Conservation (phyloP, 345 rosid species). For the Eucalyptus grandis region DNA sequence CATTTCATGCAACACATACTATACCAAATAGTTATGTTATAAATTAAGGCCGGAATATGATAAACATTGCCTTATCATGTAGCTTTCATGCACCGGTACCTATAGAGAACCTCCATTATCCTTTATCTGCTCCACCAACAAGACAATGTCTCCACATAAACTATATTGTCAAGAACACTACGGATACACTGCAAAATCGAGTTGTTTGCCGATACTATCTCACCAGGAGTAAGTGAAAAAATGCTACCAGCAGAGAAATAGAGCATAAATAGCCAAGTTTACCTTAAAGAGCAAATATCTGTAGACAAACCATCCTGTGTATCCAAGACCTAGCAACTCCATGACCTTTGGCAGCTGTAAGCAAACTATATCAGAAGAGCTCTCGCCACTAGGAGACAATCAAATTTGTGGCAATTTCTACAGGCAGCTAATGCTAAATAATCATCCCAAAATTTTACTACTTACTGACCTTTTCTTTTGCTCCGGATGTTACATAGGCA, state of each 20-base stretch:
- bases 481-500: neutral
- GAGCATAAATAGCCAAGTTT: neutral
- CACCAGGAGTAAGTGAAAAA: neutral
- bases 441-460: neutral
- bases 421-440: neutral
- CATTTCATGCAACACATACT: neutral
- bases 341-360: slow-evolving; percentile 70
- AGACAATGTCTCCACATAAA: neutral
- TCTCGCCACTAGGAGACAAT: neutral
- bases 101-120: neutral
- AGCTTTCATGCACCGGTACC: neutral
- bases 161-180: neutral
- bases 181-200: neutral
- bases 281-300: slow-evolving; percentile 99
- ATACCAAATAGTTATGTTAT: neutral
- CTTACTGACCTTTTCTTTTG: neutral
- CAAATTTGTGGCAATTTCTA: neutral
- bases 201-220: neutral
- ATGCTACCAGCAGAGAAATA: neutral
- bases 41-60: neutral
- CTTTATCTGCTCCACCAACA: neutral
- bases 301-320: slow-evolving; percentile 95
- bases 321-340: slow-evolving; percentile 92
- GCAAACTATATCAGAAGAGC: neutral
- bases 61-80: neutral